Evolutionary conservation across 1,139 yeast genomes (phyloP), one percentile per base, ranked within the genome.

Genomic region (Sugiyamaella grinbergsii): DNA sequence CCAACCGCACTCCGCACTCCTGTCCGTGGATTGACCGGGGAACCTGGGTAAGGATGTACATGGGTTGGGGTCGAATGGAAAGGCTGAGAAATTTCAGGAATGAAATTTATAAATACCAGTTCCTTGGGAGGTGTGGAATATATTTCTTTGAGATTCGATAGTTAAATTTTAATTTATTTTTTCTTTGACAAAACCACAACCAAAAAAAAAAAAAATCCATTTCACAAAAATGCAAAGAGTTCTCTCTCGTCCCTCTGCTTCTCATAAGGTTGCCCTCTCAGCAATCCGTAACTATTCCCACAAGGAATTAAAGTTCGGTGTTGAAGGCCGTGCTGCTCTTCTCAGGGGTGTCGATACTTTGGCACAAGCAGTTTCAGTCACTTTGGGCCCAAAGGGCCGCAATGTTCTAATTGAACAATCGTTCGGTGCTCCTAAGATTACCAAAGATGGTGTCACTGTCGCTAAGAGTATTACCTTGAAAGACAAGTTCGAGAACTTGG

Each of bases 401-500:
- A 93, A 93, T 67, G 98, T 93, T 46, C 81, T 93, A 66, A 93
- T 93, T 67, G 98, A 93, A 75, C 98, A 93, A 75, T 88, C 89
- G 58, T 93, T 89, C 60, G 98, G 98, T 55, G 81, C 96, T 45
- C 98, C 98, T 68, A 93, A 93, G 79, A 93, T 93, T 79, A 93
- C 98, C 75, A 93, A 93, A 78, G 98, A 93, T 72, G 98, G 98
- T 83, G 98, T 93, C 53, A 93, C 98, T 42, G 98, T 93, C 57
- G 98, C 98, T 61, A 83, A 80, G 68, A 83, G 96, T 55, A 85
- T 93, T 68, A 81, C 83, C 49, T 78, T 93, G 65, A 78, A 89
- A 71, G 95, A 93, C 77, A 90, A 89, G 75, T 93, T 91, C 68
- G 98, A 93, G 77, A 95, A 93, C 74, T 77, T 89, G 76, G 98